Percentiles rank a stretch among this genome's conserved stretches.
phyloP scores from a whole-genome alignment of 2,329 filamentous ascomycete genomes.

The Fusarium coicis region DNA sequence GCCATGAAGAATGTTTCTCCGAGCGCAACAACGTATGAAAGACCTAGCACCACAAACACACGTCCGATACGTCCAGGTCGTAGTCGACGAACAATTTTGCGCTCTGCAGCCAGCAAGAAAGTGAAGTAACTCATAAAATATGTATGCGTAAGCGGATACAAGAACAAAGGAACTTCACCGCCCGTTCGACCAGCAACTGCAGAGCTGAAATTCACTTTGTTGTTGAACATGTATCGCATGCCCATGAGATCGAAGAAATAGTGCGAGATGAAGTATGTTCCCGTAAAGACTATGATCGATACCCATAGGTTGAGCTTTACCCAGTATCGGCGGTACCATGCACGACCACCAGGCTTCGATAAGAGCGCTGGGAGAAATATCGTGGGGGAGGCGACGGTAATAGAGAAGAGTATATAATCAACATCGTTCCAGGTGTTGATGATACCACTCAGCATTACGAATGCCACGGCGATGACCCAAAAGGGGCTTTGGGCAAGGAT shows the following conservation, averaged over 20 bases:
- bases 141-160: constrained; percentile 11
- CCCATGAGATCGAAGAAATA: constrained; percentile 22
- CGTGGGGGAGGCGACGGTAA: not conserved
- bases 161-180: not conserved
- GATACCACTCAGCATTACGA: constrained; percentile 1
- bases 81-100: not conserved
- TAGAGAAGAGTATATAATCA: constrained; percentile 8
- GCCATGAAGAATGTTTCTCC: constrained; percentile 13
- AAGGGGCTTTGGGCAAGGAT: constrained; percentile 1
- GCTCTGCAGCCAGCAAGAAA: not conserved
- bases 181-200: not conserved
- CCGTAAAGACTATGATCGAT: not conserved
- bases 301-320: constrained; percentile 9
- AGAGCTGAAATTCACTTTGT: constrained; percentile 5
- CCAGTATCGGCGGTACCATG: constrained; percentile 13
- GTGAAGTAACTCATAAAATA: constrained; percentile 16
- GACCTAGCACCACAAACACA: not conserved
- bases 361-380: constrained; percentile 2
- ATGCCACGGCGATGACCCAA: constrained; percentile 3
- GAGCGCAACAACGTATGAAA: not conserved
- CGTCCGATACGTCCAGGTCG: not conserved
- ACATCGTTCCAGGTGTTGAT: not conserved
- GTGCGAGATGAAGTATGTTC: constrained; percentile 2
- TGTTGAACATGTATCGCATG: constrained; percentile 4
- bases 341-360: not conserved